Evolutionary conservation across 2,329 filamentous ascomycete genomes (phyloP).

Genomic region (Fusarium nurragi): DNA sequence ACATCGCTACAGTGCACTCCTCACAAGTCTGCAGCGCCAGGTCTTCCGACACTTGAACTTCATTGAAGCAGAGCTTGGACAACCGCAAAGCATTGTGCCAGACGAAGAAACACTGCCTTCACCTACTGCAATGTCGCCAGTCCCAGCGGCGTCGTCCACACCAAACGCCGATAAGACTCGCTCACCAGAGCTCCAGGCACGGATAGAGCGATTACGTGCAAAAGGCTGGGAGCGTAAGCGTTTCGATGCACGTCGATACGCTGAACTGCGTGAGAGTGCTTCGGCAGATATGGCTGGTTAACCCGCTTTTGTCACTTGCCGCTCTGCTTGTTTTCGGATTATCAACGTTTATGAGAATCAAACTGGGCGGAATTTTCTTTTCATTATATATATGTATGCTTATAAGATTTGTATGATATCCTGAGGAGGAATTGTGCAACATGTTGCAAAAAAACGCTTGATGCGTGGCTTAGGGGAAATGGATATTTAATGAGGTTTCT

Average conservation of each 20-base stretch:
- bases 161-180: slow-evolving; percentile 49
- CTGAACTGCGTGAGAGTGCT: slow-evolving; percentile 61
- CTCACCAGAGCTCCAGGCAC: slow-evolving; percentile 56
- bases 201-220: slow-evolving; percentile 65
- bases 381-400: slow-evolving; percentile 18
- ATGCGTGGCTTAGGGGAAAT: not conserved
- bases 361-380: slow-evolving; percentile 4
- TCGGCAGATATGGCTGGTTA: slow-evolving; percentile 58
- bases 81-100: slow-evolving; percentile 39
- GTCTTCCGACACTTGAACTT: slow-evolving; percentile 59
- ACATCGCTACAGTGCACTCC: slow-evolving; percentile 60
- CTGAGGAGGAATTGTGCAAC: slow-evolving; percentile 14
- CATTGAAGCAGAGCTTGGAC: slow-evolving; percentile 53
- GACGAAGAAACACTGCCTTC: slow-evolving; percentile 11
- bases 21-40: slow-evolving; percentile 59
- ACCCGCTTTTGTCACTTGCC: not conserved
- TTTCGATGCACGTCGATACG: slow-evolving; percentile 64
- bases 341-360: slow-evolving; percentile 1
- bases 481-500: slow-evolving; percentile 3
- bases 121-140: not conserved
- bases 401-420: slow-evolving; percentile 31
- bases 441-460: slow-evolving; percentile 8
- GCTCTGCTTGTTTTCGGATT: not conserved
- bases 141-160: slow-evolving; percentile 19
- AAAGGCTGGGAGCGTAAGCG: slow-evolving; percentile 65